Evolutionary conservation across 805 yeast species (phyloP).

Genomic region (Tanozyma kutaoensis): DNA sequence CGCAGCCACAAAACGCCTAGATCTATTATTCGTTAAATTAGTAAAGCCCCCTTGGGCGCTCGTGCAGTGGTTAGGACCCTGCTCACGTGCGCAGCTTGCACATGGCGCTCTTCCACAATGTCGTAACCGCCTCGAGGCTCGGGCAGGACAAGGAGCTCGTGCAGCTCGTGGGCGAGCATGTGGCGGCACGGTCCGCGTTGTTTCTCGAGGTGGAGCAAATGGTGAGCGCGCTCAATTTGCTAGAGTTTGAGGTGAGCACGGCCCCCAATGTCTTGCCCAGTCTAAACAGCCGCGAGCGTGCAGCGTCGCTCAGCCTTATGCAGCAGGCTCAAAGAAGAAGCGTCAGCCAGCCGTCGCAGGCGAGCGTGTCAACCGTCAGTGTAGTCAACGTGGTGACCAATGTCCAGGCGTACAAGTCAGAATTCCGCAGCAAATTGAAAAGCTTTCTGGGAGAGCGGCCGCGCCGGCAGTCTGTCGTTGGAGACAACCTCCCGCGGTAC

Average conservation of each 20-base stretch:
- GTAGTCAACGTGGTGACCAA: conserved; percentile 20
- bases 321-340: conserved; percentile 2
- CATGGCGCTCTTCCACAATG: conserved; percentile 1
- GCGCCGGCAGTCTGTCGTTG: conserved; percentile 21
- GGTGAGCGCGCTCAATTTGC: conserved; percentile 3
- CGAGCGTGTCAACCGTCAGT: conserved; percentile 15
- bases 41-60: too few relatives aligned
- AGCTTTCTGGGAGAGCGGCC: not conserved
- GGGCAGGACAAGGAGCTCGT: conserved; percentile 1
- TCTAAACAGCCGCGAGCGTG: conserved; percentile 3
- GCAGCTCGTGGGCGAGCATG: not conserved
- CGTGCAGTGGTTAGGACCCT: too few relatives aligned
- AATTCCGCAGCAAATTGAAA: not conserved
- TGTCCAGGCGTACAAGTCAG: conserved; percentile 2
- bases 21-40: too few relatives aligned
- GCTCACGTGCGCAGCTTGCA: too few relatives aligned
- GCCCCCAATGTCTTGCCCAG: not conserved
- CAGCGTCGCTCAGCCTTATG: conserved; percentile 17
- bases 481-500: conserved; percentile 21
- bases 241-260: conserved; percentile 1
- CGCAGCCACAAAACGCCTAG: too few relatives aligned
- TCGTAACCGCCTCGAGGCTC: conserved; percentile 2
- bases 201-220: conserved; percentile 4
- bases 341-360: conserved; percentile 16
- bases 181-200: conserved; percentile 1